A percentile compares a stretch with the other conserved stretches of the same genome.
Evolutionary conservation across 805 yeast species (phyloP).

Genomic region (Ogataea nonfermentans): DNA sequence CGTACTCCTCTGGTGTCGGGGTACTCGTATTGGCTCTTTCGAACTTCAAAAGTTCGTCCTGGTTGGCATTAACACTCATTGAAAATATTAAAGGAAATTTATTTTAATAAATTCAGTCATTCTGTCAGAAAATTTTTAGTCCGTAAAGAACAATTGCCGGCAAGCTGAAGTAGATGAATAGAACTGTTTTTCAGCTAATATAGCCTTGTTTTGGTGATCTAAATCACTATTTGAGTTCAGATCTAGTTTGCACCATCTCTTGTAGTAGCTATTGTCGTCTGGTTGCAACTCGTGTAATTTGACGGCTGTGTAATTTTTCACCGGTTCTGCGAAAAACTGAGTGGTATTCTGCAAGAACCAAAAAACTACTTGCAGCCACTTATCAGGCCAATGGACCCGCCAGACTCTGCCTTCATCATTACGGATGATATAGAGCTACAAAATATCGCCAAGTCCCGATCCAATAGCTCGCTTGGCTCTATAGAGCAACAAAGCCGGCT

Average conservation of each 20-base stretch:
- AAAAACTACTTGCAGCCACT: neutral
- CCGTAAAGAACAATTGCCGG: neutral
- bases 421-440: conserved; percentile 9
- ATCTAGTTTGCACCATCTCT: too few species aligned
- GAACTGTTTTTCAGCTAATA: too few species aligned
- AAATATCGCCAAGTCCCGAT: conserved; percentile 4
- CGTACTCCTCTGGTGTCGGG: conserved; percentile 65
- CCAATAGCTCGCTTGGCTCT: conserved; percentile 8
- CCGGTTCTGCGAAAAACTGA: too few species aligned
- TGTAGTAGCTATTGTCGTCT: too few species aligned
- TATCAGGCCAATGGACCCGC: conserved; percentile 1
- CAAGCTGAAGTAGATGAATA: too few species aligned
- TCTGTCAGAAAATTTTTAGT: conserved; percentile 1
- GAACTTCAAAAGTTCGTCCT: conserved; percentile 9
- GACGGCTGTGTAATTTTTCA: too few species aligned
- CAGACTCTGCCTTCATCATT: conserved; percentile 2
- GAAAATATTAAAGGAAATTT: conserved; percentile 1
- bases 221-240: too few species aligned
- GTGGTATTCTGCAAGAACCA: too few species aligned
- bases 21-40: conserved; percentile 29
- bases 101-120: conserved; percentile 2
- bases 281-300: too few species aligned
- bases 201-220: too few species aligned
- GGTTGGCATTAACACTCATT: conserved; percentile 4
- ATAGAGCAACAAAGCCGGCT: conserved; percentile 4